These are phyloP conservation scores for Mallotus nudiflorus DNA, from an alignment of 345 rosid species.

Conservation along the genomic window DNA sequence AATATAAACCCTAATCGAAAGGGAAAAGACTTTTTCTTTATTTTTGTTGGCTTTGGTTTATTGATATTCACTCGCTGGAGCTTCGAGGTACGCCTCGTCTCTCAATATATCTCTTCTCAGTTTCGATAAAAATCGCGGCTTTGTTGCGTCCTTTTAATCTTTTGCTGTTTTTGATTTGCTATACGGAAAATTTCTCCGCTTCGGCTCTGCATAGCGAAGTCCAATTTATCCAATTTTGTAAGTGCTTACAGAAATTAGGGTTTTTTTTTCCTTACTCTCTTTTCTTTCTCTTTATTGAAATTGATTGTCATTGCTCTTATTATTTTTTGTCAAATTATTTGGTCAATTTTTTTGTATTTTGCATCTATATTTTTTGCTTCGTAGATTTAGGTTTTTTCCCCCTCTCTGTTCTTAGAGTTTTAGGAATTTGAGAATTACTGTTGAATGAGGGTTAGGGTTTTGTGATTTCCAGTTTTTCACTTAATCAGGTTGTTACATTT, in stretches of 20 bases:
- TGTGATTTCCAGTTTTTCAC: background rate
- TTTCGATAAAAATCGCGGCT: background rate
- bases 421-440: background rate
- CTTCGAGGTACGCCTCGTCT: conserved; percentile 4
- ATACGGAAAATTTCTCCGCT: background rate
- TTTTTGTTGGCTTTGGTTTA: too few species aligned
- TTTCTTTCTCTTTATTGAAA: background rate
- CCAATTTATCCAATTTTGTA: background rate
- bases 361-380: background rate
- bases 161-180: background rate
- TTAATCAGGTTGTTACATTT: background rate
- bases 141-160: background rate
- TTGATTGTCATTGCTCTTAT: background rate
- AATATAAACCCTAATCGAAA: conserved; percentile 7
- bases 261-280: too few species aligned
- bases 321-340: too few species aligned
- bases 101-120: background rate
- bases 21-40: background rate
- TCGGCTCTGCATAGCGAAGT: background rate
- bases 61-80: conserved; percentile 7
- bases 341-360: conserved; percentile 1
- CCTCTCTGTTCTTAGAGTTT: too few species aligned
- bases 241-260: background rate
- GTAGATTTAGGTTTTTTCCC: too few species aligned
- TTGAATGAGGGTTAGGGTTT: background rate